Evolutionary conservation across 2,329 filamentous ascomycete genomes (phyloP), one percentile per base, ranked within the genome.

Genomic region (Plenodomus biglobosus): DNA sequence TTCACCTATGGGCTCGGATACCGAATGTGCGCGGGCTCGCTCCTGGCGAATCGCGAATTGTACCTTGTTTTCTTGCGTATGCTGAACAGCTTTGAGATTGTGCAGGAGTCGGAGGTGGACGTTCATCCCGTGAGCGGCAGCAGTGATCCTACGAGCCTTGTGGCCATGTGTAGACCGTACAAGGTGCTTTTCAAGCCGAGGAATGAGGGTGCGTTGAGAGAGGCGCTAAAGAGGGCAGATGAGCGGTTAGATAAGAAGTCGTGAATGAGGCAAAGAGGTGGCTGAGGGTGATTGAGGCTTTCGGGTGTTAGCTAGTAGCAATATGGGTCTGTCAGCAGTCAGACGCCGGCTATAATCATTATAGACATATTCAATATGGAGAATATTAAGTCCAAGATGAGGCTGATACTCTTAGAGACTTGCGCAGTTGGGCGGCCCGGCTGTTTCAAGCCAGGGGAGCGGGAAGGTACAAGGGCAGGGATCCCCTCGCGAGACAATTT

Each of bases 1-100:
- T 86, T 86, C 65, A 85, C 83, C 0, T 86, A 85, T 48, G 84
- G 84, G 0, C 73, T 86, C 8, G 84, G 84, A 1, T 86, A 85
- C 55, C 78, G 84, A 34, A 87, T 87, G 84, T 87, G 85, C 52
- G 83, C 84, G 0, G 84, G 83, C 32, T 83, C 78, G 1, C 61
- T 84, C 34, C 74, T 86, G 2, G 83, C 84, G 10, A 86, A 86
- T 59, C 75, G 84, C 1, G 84, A 87, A 62, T 73, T 87, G 16
- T 87, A 87, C 51, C 73, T 86, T 8, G 75, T 84, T 10, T 86
- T 84, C 60, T 77, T 86, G 70, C 77, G 84, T 22, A 78, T 83
- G 54, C 69, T 87, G 20, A 83, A 79, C 64, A 80, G 80, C 58
- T 85, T 86, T 66, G 78, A 79, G 50, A 78, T 87, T 46, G 71